Percentiles rank a stretch among this genome's conserved stretches.
phyloP scores from a whole-genome alignment of 306 rosid species.

The Cucurbita argyrosperma region DNA sequence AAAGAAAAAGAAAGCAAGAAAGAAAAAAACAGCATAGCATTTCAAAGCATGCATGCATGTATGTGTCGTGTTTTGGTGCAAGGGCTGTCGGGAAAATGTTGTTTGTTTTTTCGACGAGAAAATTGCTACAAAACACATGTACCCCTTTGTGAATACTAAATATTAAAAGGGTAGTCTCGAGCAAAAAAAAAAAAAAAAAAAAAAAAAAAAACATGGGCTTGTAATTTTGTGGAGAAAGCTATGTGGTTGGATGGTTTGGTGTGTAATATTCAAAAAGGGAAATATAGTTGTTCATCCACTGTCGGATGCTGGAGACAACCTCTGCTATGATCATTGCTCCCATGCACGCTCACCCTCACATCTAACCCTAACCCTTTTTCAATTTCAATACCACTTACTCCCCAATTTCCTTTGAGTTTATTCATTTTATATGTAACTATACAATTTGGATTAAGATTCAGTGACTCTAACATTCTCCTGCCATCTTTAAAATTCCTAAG shows the following conservation, averaged over 20 bases:
- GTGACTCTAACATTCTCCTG: too few relatives aligned
- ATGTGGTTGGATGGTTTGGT: not conserved
- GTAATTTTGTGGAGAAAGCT: not conserved
- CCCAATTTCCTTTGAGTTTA: not conserved
- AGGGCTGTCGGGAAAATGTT: not conserved
- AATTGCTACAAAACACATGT: not conserved
- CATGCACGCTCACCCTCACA: not conserved
- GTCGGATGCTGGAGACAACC: not conserved
- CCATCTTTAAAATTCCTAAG: too few relatives aligned
- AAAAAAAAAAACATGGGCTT: not conserved
- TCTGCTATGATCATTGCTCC: not conserved
- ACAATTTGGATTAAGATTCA: too few relatives aligned
- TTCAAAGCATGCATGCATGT: constrained; percentile 14
- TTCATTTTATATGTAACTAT: too few relatives aligned
- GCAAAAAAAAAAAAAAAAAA: not conserved
- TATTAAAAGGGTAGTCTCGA: not conserved
- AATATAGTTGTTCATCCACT: not conserved
- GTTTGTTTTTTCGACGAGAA: not conserved
- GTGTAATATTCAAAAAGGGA: not conserved
- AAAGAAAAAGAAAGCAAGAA: not conserved
- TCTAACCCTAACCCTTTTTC: not conserved
- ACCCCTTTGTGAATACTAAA: not conserved
- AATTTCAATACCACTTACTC: not conserved
- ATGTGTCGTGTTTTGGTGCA: not conserved
- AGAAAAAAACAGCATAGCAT: not conserved